These are phyloP conservation scores for Lasiodiplodia hormozganensis DNA, from an alignment of 2,329 filamentous ascomycete species.

Conservation along the genomic window DNA sequence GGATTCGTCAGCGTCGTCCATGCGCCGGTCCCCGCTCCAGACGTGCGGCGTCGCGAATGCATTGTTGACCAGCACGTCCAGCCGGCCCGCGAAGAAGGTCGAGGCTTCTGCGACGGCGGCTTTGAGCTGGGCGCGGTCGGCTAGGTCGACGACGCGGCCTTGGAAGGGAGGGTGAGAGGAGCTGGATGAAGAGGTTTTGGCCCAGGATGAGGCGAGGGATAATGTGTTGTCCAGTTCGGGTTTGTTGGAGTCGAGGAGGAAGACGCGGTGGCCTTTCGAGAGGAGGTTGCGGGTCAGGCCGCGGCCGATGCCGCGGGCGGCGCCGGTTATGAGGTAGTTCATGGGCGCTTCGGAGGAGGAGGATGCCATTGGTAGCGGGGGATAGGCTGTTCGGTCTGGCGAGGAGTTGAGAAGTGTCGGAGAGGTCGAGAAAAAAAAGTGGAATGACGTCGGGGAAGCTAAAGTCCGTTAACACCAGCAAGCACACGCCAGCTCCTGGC, in stretches of 20 bases:
- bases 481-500: no score
- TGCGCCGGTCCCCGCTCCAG: conserved; percentile 35
- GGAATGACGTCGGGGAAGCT: not conserved
- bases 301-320: conserved; percentile 55
- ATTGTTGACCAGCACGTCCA: conserved; percentile 47
- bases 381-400: not conserved
- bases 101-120: conserved; percentile 45
- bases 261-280: conserved; percentile 51
- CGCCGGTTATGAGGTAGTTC: conserved; percentile 51
- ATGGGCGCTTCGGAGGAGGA: conserved; percentile 4
- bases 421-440: not conserved
- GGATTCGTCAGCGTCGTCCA: conserved; percentile 32
- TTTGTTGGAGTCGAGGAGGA: conserved; percentile 53
- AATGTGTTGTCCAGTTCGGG: conserved; percentile 49
- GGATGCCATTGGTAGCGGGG: conserved; percentile 1
- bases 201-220: conserved; percentile 35
- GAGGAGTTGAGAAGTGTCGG: not conserved
- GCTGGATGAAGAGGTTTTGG: not conserved
- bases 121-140: conserved; percentile 47
- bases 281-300: conserved; percentile 53
- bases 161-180: conserved; percentile 27
- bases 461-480: not conserved
- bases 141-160: conserved; percentile 45
- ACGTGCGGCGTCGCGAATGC: conserved; percentile 41
- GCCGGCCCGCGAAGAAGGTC: conserved; percentile 43